Percentiles rank a stretch among this genome's conserved stretches.
phyloP scores from a whole-genome alignment of 768 basidiomycete genomes.

The Termitomyces bulborhizus region DNA sequence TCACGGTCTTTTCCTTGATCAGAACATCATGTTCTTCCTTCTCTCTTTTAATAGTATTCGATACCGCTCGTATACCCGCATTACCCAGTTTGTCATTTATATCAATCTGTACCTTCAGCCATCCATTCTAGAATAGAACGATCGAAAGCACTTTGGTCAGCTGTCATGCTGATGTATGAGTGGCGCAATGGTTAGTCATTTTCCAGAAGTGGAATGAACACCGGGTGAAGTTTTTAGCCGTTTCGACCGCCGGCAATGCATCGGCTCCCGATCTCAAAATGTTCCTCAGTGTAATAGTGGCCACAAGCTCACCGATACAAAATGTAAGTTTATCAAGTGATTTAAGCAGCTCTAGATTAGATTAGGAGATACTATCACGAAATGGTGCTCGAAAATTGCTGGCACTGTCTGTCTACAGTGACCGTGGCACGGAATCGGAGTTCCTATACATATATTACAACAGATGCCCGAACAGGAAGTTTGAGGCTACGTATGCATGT shows the following conservation, averaged over 20 bases:
- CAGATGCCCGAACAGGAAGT: background rate
- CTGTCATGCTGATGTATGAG: constrained; percentile 1
- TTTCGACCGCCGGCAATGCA: constrained; percentile 6
- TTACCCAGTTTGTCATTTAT: constrained; percentile 14
- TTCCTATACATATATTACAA: constrained; percentile 3
- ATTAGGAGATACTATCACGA: constrained; percentile 1
- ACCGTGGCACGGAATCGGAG: background rate
- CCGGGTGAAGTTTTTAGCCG: constrained; percentile 1
- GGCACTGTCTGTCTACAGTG: background rate
- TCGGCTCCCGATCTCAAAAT: background rate
- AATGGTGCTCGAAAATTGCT: constrained; percentile 1
- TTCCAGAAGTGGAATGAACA: constrained; percentile 3
- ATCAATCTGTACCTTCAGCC: constrained; percentile 17
- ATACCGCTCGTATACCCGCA: constrained; percentile 14
- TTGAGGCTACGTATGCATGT: constrained; percentile 1
- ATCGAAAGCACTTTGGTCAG: background rate
- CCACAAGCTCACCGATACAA: constrained; percentile 1
- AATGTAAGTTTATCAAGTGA: background rate
- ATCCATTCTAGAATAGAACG: constrained; percentile 9
- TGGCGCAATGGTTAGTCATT: constrained; percentile 7
- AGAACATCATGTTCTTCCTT: constrained; percentile 5
- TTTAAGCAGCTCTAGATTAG: constrained; percentile 3
- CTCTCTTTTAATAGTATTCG: constrained; percentile 3
- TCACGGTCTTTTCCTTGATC: constrained; percentile 18
- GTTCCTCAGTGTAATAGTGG: constrained; percentile 3